phyloP scores from a whole-genome alignment of 345 rosid species.

The Eucalyptus albens region DNA sequence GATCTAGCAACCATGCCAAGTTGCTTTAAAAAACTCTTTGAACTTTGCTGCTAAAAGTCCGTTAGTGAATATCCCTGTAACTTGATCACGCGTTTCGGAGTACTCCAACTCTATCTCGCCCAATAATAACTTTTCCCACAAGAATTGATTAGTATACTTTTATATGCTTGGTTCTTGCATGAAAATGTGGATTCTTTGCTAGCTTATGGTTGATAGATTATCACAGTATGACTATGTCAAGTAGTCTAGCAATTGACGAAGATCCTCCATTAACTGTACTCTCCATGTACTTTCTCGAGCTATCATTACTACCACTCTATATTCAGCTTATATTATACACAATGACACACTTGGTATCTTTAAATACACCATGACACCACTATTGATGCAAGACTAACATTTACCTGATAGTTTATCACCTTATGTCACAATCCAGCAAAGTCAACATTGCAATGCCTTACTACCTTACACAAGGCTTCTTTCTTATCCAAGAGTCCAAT shows the following conservation, averaged over 20 bases:
- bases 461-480: not conserved
- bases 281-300: not conserved
- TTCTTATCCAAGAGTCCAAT: not conserved
- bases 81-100: not conserved
- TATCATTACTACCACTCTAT: not conserved
- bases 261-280: not conserved
- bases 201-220: not conserved
- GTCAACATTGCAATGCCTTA: not conserved
- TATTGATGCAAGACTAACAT: not conserved
- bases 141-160: not conserved
- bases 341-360: not conserved
- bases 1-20: not conserved
- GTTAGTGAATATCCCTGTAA: not conserved
- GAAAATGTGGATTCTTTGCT: not conserved
- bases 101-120: not conserved
- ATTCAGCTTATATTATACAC: not conserved
- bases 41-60: not conserved
- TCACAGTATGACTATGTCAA: not conserved
- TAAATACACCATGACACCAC: not conserved
- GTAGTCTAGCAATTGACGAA: not conserved
- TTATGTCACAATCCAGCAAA: not conserved
- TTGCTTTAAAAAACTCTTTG: not conserved
- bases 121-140: not conserved
- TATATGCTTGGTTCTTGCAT: not conserved
- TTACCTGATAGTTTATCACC: not conserved